Conservation (phyloP, 1,284 basidiomycete species). For the Papiliotrema flavescens region DNA sequence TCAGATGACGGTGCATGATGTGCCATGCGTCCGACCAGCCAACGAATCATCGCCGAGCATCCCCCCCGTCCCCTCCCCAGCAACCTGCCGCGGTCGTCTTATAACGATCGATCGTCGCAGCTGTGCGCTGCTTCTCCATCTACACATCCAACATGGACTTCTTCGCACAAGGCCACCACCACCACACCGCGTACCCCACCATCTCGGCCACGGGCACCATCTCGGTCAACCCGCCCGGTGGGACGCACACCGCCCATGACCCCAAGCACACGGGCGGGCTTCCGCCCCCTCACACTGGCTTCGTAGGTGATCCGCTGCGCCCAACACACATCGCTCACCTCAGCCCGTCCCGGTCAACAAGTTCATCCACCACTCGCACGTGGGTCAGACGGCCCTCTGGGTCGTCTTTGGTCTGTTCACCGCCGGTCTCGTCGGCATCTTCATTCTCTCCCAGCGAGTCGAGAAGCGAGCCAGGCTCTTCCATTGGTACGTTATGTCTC, state of each 20-base stretch:
- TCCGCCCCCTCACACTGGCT: conserved; percentile 25
- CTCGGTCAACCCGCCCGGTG: conserved; percentile 36
- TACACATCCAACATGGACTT: conserved; percentile 2
- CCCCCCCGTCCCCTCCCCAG: too few species aligned
- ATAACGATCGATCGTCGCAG: too few species aligned
- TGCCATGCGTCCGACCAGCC: too few species aligned
- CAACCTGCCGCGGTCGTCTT: too few species aligned
- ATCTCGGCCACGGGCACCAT: conserved; percentile 25
- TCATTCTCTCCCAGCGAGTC: conserved; percentile 30
- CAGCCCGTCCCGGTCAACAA: conserved; percentile 11
- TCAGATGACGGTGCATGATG: too few species aligned
- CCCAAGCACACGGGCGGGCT: conserved; percentile 16
- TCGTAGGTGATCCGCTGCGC: conserved; percentile 17
- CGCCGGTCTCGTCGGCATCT: conserved; percentile 26
- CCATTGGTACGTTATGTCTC: conserved; percentile 33
- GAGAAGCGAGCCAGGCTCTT: conserved; percentile 37
- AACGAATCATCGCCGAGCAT: too few species aligned
- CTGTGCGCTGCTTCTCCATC: too few species aligned
- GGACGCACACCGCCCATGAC: conserved; percentile 23
- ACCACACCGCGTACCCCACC: not conserved
- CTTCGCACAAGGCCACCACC: not conserved
- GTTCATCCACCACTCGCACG: conserved; percentile 21
- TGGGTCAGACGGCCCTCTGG: conserved; percentile 35
- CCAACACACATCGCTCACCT: not conserved
- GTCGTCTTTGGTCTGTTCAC: conserved; percentile 39